These are phyloP conservation scores for Clavispora phyllophila DNA, from an alignment of 805 yeast species.

Conservation along the genomic window DNA sequence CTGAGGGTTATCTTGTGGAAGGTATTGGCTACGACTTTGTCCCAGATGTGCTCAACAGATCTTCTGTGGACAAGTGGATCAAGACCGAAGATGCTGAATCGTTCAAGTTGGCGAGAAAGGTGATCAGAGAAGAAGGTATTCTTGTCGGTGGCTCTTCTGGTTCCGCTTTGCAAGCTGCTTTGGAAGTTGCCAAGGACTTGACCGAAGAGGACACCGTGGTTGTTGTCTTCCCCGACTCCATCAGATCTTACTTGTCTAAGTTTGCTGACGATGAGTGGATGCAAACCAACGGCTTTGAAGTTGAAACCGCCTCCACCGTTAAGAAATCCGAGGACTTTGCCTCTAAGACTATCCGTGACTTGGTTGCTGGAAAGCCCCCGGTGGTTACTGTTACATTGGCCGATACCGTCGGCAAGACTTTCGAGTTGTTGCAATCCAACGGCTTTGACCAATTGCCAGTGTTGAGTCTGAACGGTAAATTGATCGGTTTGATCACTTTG, in stretches of 20 bases:
- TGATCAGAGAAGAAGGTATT: slow-evolving; percentile 80
- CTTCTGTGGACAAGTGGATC: slow-evolving; percentile 69
- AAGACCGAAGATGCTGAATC: slow-evolving; percentile 82
- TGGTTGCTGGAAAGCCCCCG: slow-evolving; percentile 62
- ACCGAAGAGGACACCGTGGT: slow-evolving; percentile 72
- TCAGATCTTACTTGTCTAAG: slow-evolving; percentile 81
- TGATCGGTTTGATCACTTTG: slow-evolving; percentile 72
- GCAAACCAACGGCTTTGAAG: slow-evolving; percentile 64
- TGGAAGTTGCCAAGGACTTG: slow-evolving; percentile 61
- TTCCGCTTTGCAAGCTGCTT: slow-evolving; percentile 74
- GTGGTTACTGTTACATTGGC: slow-evolving; percentile 66
- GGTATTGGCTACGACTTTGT: slow-evolving; percentile 89
- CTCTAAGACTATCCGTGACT: slow-evolving; percentile 53
- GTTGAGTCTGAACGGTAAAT: slow-evolving; percentile 51
- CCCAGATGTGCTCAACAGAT: slow-evolving; percentile 73
- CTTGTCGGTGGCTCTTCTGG: slow-evolving; percentile 90
- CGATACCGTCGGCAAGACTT: slow-evolving; percentile 59
- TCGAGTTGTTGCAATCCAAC: slow-evolving; percentile 64
- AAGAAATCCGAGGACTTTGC: slow-evolving; percentile 40
- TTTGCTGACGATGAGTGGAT: slow-evolving; percentile 92
- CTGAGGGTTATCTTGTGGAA: slow-evolving; percentile 70
- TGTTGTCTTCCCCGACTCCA: slow-evolving; percentile 79
- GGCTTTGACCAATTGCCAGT: slow-evolving; percentile 88
- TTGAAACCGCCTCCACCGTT: slow-evolving; percentile 45
- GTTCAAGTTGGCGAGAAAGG: slow-evolving; percentile 73